Evolutionary conservation across 495 filamentous ascomycete genomes (phyloP), one percentile per base, ranked within the genome.

Genomic region (Amphirosellinia nigrospora): DNA sequence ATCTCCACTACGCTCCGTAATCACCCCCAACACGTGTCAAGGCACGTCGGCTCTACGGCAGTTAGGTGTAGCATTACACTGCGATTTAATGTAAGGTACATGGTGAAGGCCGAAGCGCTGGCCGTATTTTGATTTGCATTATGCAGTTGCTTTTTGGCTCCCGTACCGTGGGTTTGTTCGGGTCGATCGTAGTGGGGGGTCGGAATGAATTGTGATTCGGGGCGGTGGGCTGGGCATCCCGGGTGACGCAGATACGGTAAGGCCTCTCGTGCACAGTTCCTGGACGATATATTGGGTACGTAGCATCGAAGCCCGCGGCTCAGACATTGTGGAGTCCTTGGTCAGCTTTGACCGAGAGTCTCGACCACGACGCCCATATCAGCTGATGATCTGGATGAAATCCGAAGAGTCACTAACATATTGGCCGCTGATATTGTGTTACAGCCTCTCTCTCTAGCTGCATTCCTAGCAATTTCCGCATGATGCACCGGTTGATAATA

Each of bases 1-100:
- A 62, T 46, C 45, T 69, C 63, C 63, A 65, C 63, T 26, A 34
- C 43, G 53, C 13, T 13, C 26, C 66, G 43, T 61, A 62, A 41
- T 28, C 11, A 23, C 28, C 66, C 11, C 56, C 30, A 1, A 46
- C 66, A 69, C 66, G 66, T 69, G 58, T 62, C 59, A 36, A 46
- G 64, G 36, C 4, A 52, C n/a, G 43, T 15, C n/a, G 38, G 43
- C 21, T 52, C 43, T 26, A 11, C 5, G 0, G 13, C 19, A 52
- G 10, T 32, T 16, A 3, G 13, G 46, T 53, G 46, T 46, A 32
- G 41, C 46, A 65, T 53, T 65, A 53, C 46, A 65, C 41, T 65
- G 41, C 46, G 32, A 52, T 41, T 48, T 32, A 43, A 41, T 68
- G 55, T 28, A 62, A 59, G 66, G 59, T 50, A 48, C 34, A 6